These are phyloP conservation scores for Ustulina deusta DNA, from an alignment of 2,329 filamentous ascomycete species.

Conservation along the genomic window DNA sequence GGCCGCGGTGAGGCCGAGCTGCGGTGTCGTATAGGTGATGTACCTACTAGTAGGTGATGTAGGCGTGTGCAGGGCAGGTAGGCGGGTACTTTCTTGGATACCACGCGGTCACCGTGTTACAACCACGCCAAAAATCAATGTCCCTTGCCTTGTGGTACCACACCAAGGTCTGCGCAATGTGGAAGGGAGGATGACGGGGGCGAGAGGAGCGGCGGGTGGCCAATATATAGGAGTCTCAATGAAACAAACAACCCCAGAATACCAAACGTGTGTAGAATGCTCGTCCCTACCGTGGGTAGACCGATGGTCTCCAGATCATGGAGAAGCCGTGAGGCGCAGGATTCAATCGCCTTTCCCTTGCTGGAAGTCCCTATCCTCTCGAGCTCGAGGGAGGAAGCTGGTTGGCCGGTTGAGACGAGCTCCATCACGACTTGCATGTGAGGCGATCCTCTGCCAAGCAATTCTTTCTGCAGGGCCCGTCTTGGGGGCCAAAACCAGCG, in stretches of 20 bases:
- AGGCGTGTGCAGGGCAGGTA: no score
- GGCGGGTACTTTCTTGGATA: neutral
- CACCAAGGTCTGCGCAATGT: neutral
- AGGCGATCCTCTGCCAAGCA: slow-evolving; percentile 28
- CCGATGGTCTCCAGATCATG: no score
- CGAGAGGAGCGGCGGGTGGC: neutral
- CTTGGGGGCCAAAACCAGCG: slow-evolving; percentile 31
- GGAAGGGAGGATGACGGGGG: no score
- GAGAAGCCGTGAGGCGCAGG: slow-evolving; percentile 40
- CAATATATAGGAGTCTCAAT: slow-evolving; percentile 15
- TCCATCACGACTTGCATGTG: slow-evolving; percentile 30
- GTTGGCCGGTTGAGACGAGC: slow-evolving; percentile 30
- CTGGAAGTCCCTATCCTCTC: slow-evolving; percentile 17
- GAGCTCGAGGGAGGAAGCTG: slow-evolving; percentile 27
- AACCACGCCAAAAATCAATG: neutral
- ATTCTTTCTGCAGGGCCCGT: slow-evolving; percentile 37
- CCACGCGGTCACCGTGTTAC: slow-evolving; percentile 3
- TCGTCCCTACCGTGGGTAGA: no score
- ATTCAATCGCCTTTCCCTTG: slow-evolving; percentile 26
- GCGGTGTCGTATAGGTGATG: no score
- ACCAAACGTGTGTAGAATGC: no score
- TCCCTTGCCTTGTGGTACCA: slow-evolving; percentile 16
- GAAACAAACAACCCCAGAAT: slow-evolving; percentile 3
- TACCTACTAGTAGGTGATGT: no score
- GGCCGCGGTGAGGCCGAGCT: slow-evolving; percentile 35